Percentiles rank a stretch among this genome's conserved stretches.
Conservation (phyloP, 352 stramenopile species). For the Phytophthora aleatoria region DNA sequence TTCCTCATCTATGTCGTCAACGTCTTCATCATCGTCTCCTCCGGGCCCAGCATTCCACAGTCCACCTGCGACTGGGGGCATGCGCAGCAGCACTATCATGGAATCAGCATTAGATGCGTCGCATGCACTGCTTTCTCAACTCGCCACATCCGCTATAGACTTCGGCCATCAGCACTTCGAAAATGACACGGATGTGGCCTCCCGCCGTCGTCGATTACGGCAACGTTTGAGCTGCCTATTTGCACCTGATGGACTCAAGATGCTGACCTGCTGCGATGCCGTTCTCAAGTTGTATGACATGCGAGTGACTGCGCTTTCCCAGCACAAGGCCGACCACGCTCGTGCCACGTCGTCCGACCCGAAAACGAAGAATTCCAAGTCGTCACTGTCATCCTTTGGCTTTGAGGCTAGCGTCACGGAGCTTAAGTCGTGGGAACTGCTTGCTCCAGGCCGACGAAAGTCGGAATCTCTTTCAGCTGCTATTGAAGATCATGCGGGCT, state of each 20-base stretch:
- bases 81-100: conserved; percentile 52
- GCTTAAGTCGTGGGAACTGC: conserved; percentile 68
- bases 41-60: conserved; percentile 27
- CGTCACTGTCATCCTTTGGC: conserved; percentile 58
- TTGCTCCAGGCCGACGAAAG: conserved; percentile 36
- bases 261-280: conserved; percentile 66
- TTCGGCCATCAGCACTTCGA: conserved; percentile 59
- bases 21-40: conserved; percentile 41
- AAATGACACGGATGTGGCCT: conserved; percentile 56
- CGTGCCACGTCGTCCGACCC: conserved; percentile 30
- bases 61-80: conserved; percentile 21
- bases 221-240: conserved; percentile 73
- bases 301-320: conserved; percentile 37
- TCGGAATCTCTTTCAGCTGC: conserved; percentile 25
- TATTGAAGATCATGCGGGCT: conserved; percentile 12
- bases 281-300: conserved; percentile 75
- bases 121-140: conserved; percentile 69
- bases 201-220: conserved; percentile 52
- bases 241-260: conserved; percentile 62
- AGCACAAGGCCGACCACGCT: conserved; percentile 41
- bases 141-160: conserved; percentile 69
- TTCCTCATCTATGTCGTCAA: conserved; percentile 44
- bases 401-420: conserved; percentile 69
- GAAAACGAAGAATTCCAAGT: conserved; percentile 54
- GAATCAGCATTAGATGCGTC: conserved; percentile 70